Evolutionary conservation across 306 rosid species (phyloP).

Genomic region (Vachellia pachyceras): DNA sequence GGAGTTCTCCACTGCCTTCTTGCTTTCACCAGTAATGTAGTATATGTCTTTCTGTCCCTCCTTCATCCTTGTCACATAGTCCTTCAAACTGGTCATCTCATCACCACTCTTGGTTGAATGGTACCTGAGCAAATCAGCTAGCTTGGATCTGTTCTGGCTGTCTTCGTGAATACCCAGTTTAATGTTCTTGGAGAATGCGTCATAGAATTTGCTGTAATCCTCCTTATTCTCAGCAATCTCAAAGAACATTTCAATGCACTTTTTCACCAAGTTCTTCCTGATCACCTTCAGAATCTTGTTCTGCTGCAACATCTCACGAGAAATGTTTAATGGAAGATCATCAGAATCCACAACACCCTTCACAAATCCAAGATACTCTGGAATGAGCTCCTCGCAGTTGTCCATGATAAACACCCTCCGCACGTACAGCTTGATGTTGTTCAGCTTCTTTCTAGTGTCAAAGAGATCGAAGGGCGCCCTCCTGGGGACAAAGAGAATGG

Average conservation of each 20-base stretch:
- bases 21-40: slow-evolving; percentile 68
- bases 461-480: slow-evolving; percentile 70
- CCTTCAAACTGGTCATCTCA: slow-evolving; percentile 65
- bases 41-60: slow-evolving; percentile 65
- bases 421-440: slow-evolving; percentile 67
- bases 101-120: slow-evolving; percentile 72
- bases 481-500: slow-evolving; percentile 61
- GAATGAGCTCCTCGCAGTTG: slow-evolving; percentile 69
- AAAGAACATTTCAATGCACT: slow-evolving; percentile 67
- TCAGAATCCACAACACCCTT: slow-evolving; percentile 74
- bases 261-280: slow-evolving; percentile 64
- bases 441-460: slow-evolving; percentile 63
- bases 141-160: slow-evolving; percentile 62
- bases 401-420: slow-evolving; percentile 75
- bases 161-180: slow-evolving; percentile 70
- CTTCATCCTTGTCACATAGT: slow-evolving; percentile 67
- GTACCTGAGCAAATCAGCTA: slow-evolving; percentile 61
- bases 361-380: slow-evolving; percentile 63
- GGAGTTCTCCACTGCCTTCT: slow-evolving; percentile 65
- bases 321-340: slow-evolving; percentile 66
- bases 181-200: slow-evolving; percentile 62
- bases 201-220: slow-evolving; percentile 60
- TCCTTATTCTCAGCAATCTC: slow-evolving; percentile 71
- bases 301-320: slow-evolving; percentile 66
- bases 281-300: slow-evolving; percentile 69